Evolutionary conservation across 176 grass and related monocot genomes (phyloP), one percentile per base, ranked within the genome.

Genomic region (Elaeis guineensis): DNA sequence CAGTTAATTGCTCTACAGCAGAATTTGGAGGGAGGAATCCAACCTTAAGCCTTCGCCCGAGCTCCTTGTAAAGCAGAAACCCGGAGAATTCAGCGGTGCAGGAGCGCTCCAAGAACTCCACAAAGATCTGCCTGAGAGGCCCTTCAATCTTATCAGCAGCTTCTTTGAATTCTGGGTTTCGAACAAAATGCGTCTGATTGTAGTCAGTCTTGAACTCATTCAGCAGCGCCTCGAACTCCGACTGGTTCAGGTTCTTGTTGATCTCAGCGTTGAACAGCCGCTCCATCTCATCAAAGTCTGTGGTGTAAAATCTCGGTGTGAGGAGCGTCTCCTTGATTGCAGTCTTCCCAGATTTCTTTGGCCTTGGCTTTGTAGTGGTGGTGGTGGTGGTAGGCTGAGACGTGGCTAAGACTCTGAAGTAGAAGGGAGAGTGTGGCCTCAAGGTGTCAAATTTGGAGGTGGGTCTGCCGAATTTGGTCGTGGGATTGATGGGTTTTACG

Each of bases 171-270:
- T 98, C 93, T 1, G 66, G 76, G 81, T 86, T 92, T 58, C 93
- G 83, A 49, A 98, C 82, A 69, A 98, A 98, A 67, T 98, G 93
- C 1, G 93, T 98, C 87, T 98, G 87, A 76, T 98, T 98, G 79
- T 98, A 92, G 77, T 98, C 93, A 21, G 93, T 98, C 81, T 98
- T 98, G 81, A 98, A 98, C 82, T 97, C 92, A 64, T 87, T 78
- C 59, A 85, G 81, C 80, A 97, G 80, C 72, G 87, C 87, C 72
- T 85, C 87, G 64, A 97, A 97, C 75, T 92, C 87, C 6, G 63
- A 63, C 81, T 98, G 72, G 73, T 98, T 98, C 65, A 98, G 82
- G 72, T 91, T 86, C 81, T 81, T 83, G 81, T 92, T 98, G 49
- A 91, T 91, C 84, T 98, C 87, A 0, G 76, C 70, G 70, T 92